Evolutionary conservation across 371 early-diverging fungal species (phyloP), one percentile per base, ranked within the genome.

Genomic region (Spraguea lophii): DNA sequence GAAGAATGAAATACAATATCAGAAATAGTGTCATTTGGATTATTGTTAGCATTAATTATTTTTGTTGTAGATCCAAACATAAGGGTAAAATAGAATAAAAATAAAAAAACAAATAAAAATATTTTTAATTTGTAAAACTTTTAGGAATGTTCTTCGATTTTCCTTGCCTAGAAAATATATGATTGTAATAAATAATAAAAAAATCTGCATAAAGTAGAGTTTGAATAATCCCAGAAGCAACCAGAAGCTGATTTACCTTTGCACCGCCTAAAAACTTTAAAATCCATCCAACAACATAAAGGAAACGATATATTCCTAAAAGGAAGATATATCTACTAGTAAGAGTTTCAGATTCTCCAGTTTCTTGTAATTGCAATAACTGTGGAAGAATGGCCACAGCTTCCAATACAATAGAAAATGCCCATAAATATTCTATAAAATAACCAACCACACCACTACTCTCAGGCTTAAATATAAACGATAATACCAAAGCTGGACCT

Each of bases 341-440:
- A 59, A 94, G 88, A 3, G 85, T 87, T 60, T 94, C 94, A 9
- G 90, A 90, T 65, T 93, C 93, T 15, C 91, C 91, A 1, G 88
- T 88, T 53, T 85, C 78, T 21, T 85, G 80, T 44, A 93, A 71
- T 77, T 85, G 83, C 63, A 86, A 85, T 20, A 98, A 76, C 68
- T 98, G 99, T 15, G 95, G 99, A 45, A 98, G 65, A 71, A 94
- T 92, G 1, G 93, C 90, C 0, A 92, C 87, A 3, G 86, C 74
- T 68, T 98, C 95, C 30, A 98, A 75, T 65, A 83, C 85, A 49
- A 94, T 79, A 10, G 92, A 91, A 66, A 88, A 89, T 1, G 84
- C 75, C 87, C 91, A 94, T 1, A 86, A 58, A 30, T 49, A 55
- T 20, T 59, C 59, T 22, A 49, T 35, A 2, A 54, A 24, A 30